A percentile compares a stretch with the other conserved stretches of the same genome.
Conservation (phyloP, 1,139 yeast species). For the Debaryomyces sp. region DNA sequence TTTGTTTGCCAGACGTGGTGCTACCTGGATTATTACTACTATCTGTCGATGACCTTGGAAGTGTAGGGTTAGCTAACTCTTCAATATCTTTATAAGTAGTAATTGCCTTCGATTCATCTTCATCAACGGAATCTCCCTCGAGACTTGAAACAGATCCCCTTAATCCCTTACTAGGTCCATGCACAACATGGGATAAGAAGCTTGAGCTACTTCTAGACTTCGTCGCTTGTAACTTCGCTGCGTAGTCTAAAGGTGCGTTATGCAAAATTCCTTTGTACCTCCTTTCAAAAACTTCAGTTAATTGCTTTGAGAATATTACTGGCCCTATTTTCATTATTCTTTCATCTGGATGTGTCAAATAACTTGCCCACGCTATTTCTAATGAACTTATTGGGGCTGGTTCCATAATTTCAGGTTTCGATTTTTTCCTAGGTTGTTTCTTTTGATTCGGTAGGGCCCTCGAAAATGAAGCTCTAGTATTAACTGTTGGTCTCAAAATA, state of each 20-base stretch:
- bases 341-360: constrained; percentile 65
- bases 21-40: not conserved
- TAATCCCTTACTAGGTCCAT: constrained; percentile 43
- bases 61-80: constrained; percentile 16
- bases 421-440: constrained; percentile 18
- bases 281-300: constrained; percentile 56
- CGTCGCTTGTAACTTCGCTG: constrained; percentile 24
- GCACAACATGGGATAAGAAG: constrained; percentile 57
- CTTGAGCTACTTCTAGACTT: constrained; percentile 30
- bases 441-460: constrained; percentile 22
- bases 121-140: constrained; percentile 15
- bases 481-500: constrained; percentile 51
- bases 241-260: constrained; percentile 59
- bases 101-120: constrained; percentile 35
- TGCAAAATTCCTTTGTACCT: constrained; percentile 58
- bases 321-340: constrained; percentile 69
- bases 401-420: constrained; percentile 38
- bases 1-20: not conserved
- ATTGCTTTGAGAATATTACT: constrained; percentile 36
- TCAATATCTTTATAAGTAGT: constrained; percentile 28
- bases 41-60: constrained; percentile 2
- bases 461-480: constrained; percentile 31
- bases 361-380: constrained; percentile 71
- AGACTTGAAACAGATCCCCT: constrained; percentile 19
- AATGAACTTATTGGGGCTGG: constrained; percentile 58